Evolutionary conservation across 768 basidiomycete species (phyloP).

Genomic region (Lentinula guzmanii): DNA sequence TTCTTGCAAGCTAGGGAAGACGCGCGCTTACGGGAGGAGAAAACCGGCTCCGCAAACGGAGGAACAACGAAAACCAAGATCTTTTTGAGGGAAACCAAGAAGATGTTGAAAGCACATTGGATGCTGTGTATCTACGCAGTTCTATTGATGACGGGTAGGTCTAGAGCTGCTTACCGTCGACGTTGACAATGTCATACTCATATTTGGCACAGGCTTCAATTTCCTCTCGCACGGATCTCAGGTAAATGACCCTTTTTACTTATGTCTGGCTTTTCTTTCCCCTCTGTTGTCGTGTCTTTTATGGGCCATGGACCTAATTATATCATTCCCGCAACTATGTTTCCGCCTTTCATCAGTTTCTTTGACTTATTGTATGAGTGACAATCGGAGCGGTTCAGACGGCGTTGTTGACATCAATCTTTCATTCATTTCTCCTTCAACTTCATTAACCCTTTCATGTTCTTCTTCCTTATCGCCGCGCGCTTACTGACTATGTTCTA

Average conservation of each 20-base stretch:
- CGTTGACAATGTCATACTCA: not conserved
- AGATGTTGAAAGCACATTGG: slow-evolving; percentile 84
- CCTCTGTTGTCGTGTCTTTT: not conserved
- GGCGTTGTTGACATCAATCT: too few species aligned
- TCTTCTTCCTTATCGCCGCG: not conserved
- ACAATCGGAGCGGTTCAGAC: too few species aligned
- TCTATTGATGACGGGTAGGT: slow-evolving; percentile 65
- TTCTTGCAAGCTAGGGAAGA: slow-evolving; percentile 63
- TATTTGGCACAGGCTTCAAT: slow-evolving; percentile 49
- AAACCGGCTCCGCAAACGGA: slow-evolving; percentile 31
- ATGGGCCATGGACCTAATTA: too few species aligned
- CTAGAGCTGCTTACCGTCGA: not conserved
- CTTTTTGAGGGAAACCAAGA: slow-evolving; percentile 65
- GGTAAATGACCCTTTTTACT: slow-evolving; percentile 17
- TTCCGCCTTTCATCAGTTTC: too few species aligned
- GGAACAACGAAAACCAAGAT: slow-evolving; percentile 48
- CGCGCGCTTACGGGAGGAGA: slow-evolving; percentile 52
- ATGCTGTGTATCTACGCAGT: slow-evolving; percentile 77
- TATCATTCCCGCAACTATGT: too few species aligned
- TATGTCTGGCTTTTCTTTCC: not conserved
- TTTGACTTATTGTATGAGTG: too few species aligned
- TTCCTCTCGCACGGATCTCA: slow-evolving; percentile 73
- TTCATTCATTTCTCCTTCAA: not conserved
- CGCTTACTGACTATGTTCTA: not conserved
- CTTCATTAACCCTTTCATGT: not conserved